Conservation (phyloP, 805 yeast species). For the Candida pseudofarinosa region DNA sequence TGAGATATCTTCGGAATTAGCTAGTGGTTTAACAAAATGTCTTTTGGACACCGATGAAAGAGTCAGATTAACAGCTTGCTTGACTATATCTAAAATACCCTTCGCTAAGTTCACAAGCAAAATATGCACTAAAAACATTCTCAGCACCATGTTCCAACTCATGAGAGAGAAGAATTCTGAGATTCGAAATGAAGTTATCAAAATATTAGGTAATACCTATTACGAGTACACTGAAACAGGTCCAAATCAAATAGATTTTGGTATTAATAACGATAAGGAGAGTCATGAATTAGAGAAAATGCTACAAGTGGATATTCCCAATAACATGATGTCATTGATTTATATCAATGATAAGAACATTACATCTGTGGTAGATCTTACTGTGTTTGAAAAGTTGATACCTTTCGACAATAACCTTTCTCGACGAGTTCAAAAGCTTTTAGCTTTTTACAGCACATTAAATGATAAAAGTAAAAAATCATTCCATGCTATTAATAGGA, state of each 20-base stretch:
- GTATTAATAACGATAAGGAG: constrained; percentile 19
- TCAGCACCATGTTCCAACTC: constrained; percentile 55
- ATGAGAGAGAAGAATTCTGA: constrained; percentile 66
- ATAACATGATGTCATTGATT: constrained; percentile 56
- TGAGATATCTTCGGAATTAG: constrained; percentile 40
- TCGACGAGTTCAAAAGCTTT: constrained; percentile 50
- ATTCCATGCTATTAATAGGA: constrained; percentile 61
- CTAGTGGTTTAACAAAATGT: constrained; percentile 59
- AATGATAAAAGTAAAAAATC: constrained; percentile 58
- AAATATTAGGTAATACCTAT: constrained; percentile 52
- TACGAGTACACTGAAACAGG: constrained; percentile 34
- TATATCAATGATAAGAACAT: constrained; percentile 71
- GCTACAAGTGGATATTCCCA: constrained; percentile 54
- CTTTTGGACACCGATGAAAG: constrained; percentile 71
- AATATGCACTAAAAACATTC: constrained; percentile 43
- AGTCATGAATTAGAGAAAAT: constrained; percentile 24
- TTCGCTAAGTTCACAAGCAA: constrained; percentile 44
- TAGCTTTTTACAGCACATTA: constrained; percentile 45
- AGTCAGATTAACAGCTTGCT: constrained; percentile 62
- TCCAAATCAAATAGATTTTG: constrained; percentile 26
- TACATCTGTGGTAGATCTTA: constrained; percentile 60
- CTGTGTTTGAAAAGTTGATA: constrained; percentile 55
- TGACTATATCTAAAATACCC: constrained; percentile 45
- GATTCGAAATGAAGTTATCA: constrained; percentile 59
- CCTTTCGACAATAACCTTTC: constrained; percentile 48